Evolutionary conservation across 768 basidiomycete genomes (phyloP), one percentile per base, ranked within the genome.

Genomic region (Mrakia blollopis): DNA sequence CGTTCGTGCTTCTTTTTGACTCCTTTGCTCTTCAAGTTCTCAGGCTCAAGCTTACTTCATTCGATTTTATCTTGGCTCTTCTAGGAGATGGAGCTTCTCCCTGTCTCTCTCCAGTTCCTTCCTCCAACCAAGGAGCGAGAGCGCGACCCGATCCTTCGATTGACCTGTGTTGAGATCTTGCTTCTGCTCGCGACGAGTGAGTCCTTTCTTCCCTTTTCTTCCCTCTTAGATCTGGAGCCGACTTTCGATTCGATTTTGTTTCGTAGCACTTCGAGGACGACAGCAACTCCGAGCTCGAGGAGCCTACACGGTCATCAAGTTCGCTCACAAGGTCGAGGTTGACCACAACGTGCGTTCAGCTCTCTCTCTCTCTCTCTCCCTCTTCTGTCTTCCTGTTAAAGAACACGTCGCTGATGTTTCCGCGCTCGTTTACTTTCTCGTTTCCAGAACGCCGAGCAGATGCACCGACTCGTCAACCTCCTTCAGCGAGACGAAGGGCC

Each of bases 21-120:
- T n/a, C 39, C 30, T 44, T 35, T 50, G 41, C 30, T 44, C 37
- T 50, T n/a, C 21, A 8, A 37, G 35, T 52, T 37, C 2, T 39
- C 10, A 39, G 21, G 8, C 14, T 50, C 62, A 16, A 54, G n/a
- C 14, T 60, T 21, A 65, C 28, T 50, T 6, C 25, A 39, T 2
- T 52, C 7, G 70, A 32, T 60, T 39, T 63, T 25, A 52, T 54
- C 52, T 8, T 7, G 32, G 14, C 28, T 21, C 30, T 37, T 16
- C 25, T 81, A 96, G 91, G 92, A 93, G 60, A 91, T 93, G 85
- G 97, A 99, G 80, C 89, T 89, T 61, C 87, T 99, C 0, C 94
- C 91, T 0, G 85, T 89, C 18, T 88, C 91, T 0, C 86, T 98
- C 16, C 97, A 99, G 83, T 91, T 98, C 84, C 88, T 97, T 5